Evolutionary conservation across 2,329 filamentous ascomycete species (phyloP), one percentile per base, ranked within the genome.

Genomic region (Podosphaera leucotricha): DNA sequence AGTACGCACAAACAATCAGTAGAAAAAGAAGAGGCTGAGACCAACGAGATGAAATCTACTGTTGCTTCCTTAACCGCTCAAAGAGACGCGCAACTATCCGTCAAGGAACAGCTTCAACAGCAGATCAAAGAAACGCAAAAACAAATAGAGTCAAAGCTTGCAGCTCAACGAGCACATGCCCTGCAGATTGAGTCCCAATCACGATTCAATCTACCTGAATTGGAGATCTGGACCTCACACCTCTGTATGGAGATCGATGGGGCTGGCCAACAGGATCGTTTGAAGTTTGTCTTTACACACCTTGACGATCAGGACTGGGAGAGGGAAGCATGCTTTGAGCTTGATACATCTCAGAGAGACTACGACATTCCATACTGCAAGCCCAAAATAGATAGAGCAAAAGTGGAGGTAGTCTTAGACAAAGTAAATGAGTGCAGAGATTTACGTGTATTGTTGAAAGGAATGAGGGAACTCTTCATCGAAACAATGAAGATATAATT

Each of bases 191-290:
- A 92, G 54, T 72, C 78, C 1, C 87, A 95, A 63, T 74, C 80
- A 44, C 74, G 84, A 28, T 81, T 87, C 61, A 95, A 98, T 61
- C 72, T 82, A 38, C 90, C 90, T 0, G 90, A 98, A 64, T 69
- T 98, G 39, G 81, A 86, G 52, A 95, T 95, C 59, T 98, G 90
- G 90, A 81, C 92, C 59, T 80, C 79, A 44, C 90, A 87, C 58
- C 66, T 98, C 47, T 86, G 87, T 46, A 61, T 95, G 57, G 69
- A 80, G 48, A 92, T 98, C 56, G 87, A 95, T 57, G 87, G 87
- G 1, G 81, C 82, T 0, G 86, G 83, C 1, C 72, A 74, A 56
- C 77, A 82, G 49, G 86, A 94, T 61, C 71, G 81, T 21, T 66
- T 98, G 53, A 87, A 87, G 61, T 93, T 98, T 59, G 72, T 90